Percentiles rank a stretch among this genome's conserved stretches.
Evolutionary conservation across 2,329 filamentous ascomycete species (phyloP).

Genomic region (Talaromyces rugulosus): DNA sequence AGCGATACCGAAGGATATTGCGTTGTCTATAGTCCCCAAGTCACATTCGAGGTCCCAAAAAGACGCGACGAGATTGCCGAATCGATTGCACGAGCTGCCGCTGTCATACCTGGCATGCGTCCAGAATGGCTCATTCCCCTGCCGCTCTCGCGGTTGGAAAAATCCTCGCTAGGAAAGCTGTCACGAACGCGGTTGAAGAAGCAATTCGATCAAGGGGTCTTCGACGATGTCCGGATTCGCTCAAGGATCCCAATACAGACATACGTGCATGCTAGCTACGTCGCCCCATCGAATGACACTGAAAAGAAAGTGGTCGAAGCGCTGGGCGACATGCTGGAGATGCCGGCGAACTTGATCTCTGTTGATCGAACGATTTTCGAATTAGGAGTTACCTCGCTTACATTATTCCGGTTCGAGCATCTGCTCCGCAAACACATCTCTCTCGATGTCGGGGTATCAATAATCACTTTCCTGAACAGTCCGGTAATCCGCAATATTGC

Average conservation of each 20-base stretch:
- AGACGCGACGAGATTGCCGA: constrained; percentile 20
- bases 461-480: constrained; percentile 32
- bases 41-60: constrained; percentile 18
- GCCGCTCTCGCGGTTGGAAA: constrained; percentile 20
- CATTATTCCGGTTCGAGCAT: constrained; percentile 17
- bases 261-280: not conserved
- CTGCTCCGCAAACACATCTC: not conserved
- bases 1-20: constrained; percentile 32
- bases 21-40: constrained; percentile 31
- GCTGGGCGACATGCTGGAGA: constrained; percentile 29
- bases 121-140: constrained; percentile 26
- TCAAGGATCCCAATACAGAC: constrained; percentile 12
- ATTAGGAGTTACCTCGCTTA: constrained; percentile 35
- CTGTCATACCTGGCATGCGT: constrained; percentile 18
- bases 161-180: constrained; percentile 39
- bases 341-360: constrained; percentile 8
- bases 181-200: constrained; percentile 33
- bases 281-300: not conserved
- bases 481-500: constrained; percentile 18
- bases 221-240: constrained; percentile 14
- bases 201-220: constrained; percentile 24
- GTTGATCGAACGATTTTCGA: constrained; percentile 24
- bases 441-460: constrained; percentile 17
- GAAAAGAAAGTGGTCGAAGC: constrained; percentile 30
- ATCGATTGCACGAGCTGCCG: constrained; percentile 19